These are phyloP conservation scores for Mrakia gelida DNA, from an alignment of 768 basidiomycete genomes.

Conservation along the genomic window DNA sequence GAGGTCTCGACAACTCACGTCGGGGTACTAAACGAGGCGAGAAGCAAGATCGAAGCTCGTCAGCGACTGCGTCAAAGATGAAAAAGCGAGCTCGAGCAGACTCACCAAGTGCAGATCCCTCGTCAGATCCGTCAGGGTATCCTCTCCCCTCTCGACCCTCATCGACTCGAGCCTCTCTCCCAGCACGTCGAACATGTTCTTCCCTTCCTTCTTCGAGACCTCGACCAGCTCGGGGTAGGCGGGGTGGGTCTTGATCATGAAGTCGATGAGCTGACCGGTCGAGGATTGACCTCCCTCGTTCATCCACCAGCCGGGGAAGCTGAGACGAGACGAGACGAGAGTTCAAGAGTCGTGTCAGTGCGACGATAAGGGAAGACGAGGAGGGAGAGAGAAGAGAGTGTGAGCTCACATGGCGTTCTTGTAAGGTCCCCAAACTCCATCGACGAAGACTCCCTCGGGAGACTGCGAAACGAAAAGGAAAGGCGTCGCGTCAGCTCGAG, in stretches of 20 bases:
- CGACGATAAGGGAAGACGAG: neutral
- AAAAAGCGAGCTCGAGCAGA: neutral
- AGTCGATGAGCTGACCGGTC: slow-evolving; percentile 68
- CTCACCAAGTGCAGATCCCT: slow-evolving; percentile 72
- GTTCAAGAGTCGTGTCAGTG: too few relatives aligned
- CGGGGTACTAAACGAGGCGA: neutral
- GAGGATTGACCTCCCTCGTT: slow-evolving; percentile 99
- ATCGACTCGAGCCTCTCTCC: slow-evolving; percentile 68
- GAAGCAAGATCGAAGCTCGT: slow-evolving; percentile 46
- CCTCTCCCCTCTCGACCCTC: slow-evolving; percentile 52
- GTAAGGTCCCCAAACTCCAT: slow-evolving; percentile 75
- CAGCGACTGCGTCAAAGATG: slow-evolving; percentile 40
- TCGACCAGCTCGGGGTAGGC: slow-evolving; percentile 70
- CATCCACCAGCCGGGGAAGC: slow-evolving; percentile 66
- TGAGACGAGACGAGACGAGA: neutral
- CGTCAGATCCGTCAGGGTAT: slow-evolving; percentile 74
- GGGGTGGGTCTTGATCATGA: slow-evolving; percentile 80
- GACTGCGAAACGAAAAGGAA: neutral
- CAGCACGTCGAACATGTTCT: slow-evolving; percentile 54
- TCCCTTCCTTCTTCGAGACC: slow-evolving; percentile 54
- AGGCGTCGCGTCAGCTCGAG: neutral
- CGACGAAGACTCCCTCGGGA: slow-evolving; percentile 74
- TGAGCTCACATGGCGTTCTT: slow-evolving; percentile 64
- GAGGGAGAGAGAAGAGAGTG: neutral
- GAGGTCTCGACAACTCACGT: neutral